These are phyloP conservation scores for Tetragonia tetragonoides DNA, from an alignment of 148 eudicot genomes.

Conservation along the genomic window DNA sequence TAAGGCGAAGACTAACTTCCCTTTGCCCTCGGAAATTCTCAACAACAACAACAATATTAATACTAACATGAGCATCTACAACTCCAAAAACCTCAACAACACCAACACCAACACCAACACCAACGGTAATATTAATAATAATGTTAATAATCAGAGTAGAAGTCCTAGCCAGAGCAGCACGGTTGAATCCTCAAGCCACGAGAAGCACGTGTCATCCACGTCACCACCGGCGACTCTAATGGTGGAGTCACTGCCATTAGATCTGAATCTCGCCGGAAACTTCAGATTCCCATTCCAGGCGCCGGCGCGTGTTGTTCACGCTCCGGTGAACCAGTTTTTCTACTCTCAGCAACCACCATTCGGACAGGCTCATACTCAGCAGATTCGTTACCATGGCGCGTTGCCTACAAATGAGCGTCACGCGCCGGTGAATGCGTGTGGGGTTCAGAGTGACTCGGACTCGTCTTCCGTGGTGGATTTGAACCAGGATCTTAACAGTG, in stretches of 20 bases:
- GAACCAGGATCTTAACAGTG: constrained; percentile 33
- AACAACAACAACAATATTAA: not conserved
- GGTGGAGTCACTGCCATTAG: constrained; percentile 34
- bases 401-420: constrained; percentile 4
- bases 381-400: constrained; percentile 4
- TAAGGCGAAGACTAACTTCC: constrained; percentile 68
- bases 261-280: constrained; percentile 37
- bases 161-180: constrained; percentile 61
- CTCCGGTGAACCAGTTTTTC: constrained; percentile 25
- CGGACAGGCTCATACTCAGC: not conserved
- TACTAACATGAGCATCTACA: too few species aligned
- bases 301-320: constrained; percentile 1
- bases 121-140: not conserved
- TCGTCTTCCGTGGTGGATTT: constrained; percentile 58
- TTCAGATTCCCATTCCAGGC: constrained; percentile 12
- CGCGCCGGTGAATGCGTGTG: constrained; percentile 24
- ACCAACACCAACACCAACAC: not conserved
- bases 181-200: constrained; percentile 45
- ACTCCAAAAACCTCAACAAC: constrained; percentile 3
- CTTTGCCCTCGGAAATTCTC: constrained; percentile 22
- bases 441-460: constrained; percentile 49
- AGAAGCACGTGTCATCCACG: not conserved
- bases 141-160: not conserved
- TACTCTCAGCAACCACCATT: constrained; percentile 25
- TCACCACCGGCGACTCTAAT: constrained; percentile 9